Evolutionary conservation across 2,329 filamentous ascomycete species (phyloP).

Genomic region (Colletotrichum agaves): DNA sequence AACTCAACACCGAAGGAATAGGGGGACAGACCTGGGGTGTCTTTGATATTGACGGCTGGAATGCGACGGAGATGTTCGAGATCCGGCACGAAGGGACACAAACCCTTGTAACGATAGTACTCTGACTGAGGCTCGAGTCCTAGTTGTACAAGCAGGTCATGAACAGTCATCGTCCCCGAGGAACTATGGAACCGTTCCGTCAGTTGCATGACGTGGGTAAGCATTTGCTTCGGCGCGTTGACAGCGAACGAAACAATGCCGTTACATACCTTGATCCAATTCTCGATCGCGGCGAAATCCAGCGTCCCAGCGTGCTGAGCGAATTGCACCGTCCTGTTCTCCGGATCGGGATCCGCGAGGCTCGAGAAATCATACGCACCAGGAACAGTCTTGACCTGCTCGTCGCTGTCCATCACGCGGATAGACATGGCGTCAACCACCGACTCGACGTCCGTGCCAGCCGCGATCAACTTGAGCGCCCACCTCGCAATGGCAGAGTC

Average conservation of each 20-base stretch:
- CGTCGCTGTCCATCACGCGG: neutral
- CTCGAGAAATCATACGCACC: conserved; percentile 21
- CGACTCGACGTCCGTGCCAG: neutral
- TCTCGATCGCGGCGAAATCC: neutral
- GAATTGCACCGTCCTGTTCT: neutral
- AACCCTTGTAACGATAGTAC: conserved; percentile 4
- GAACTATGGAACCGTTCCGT: neutral
- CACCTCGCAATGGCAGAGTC: neutral
- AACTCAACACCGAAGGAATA: conserved; percentile 35
- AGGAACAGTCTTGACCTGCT: neutral
- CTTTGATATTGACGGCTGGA: conserved; percentile 10
- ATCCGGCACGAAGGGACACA: conserved; percentile 11
- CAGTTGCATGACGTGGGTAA: neutral
- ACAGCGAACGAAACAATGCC: conserved; percentile 13
- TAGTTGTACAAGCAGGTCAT: conserved; percentile 8
- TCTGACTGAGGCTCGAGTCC: neutral
- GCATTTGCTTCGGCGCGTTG: neutral
- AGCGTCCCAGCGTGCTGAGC: conserved; percentile 28
- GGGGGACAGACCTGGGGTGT: neutral
- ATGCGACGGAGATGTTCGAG: neutral
- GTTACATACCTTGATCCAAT: conserved; percentile 27
- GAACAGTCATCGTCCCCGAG: neutral
- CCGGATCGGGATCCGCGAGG: neutral
- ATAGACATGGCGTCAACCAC: neutral
- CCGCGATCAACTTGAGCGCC: neutral